These are phyloP conservation scores for Colletotrichum orchidophilum DNA, from an alignment of 2,329 filamentous ascomycete species.

Conservation along the genomic window DNA sequence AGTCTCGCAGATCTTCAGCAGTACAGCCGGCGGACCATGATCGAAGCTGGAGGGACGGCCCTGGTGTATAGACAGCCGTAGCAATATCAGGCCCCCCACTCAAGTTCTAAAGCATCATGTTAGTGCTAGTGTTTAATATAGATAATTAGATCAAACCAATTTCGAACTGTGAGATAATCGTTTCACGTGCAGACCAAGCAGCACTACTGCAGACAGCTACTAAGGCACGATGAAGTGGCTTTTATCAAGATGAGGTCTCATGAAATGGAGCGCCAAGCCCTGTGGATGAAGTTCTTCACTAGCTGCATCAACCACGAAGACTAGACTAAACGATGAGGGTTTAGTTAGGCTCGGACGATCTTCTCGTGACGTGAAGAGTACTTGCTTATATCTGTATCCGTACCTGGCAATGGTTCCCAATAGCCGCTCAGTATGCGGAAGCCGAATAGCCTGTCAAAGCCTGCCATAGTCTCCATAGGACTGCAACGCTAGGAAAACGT, in stretches of 20 bases:
- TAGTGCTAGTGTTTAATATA: neutral
- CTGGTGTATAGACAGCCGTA: neutral
- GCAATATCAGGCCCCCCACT: neutral
- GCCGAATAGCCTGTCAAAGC: neutral
- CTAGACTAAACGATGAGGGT: neutral
- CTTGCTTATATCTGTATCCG: neutral
- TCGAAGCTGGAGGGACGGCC: neutral
- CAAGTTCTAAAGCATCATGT: neutral
- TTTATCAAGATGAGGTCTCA: neutral
- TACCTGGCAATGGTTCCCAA: neutral
- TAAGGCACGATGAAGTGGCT: neutral
- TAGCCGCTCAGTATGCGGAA: neutral
- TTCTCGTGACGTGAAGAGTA: neutral
- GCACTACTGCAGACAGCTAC: neutral
- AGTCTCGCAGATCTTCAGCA: slow-evolving; percentile 3
- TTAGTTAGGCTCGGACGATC: neutral
- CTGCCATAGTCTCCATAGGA: neutral
- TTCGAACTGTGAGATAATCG: neutral
- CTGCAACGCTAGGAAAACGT: neutral
- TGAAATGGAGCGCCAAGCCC: too few relatives aligned
- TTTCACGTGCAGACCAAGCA: too few relatives aligned
- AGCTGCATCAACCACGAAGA: neutral
- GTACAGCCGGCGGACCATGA: neutral
- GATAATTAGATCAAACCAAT: neutral
- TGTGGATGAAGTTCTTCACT: too few relatives aligned